Percentiles rank a stretch among this genome's conserved stretches.
These are phyloP conservation scores for Tricholoma bakamatsutake DNA, from an alignment of 768 basidiomycete genomes.

Conservation along the genomic window DNA sequence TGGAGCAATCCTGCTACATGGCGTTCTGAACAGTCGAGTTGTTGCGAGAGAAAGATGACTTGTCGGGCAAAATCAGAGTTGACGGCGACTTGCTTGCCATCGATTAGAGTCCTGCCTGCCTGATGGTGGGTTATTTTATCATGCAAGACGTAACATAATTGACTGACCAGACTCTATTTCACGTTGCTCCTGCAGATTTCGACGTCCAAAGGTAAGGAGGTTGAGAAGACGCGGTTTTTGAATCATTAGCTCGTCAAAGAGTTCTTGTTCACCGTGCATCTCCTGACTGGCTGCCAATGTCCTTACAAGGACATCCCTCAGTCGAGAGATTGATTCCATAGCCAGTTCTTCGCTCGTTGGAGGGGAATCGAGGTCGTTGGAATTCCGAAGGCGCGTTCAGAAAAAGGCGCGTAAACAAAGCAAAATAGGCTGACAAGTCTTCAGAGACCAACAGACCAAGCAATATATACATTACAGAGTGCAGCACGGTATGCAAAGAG, in stretches of 20 bases:
- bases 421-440: slow-evolving; percentile 7
- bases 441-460: too few relatives aligned
- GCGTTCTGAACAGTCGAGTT: slow-evolving; percentile 79
- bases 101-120: slow-evolving; percentile 59
- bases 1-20: slow-evolving; percentile 68
- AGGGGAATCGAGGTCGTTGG: neutral
- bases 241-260: slow-evolving; percentile 69
- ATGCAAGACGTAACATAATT: neutral
- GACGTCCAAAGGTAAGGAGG: slow-evolving; percentile 60
- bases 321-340: slow-evolving; percentile 58
- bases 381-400: slow-evolving; percentile 9
- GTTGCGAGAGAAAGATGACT: slow-evolving; percentile 71
- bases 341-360: neutral
- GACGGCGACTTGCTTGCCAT: slow-evolving; percentile 63
- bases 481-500: neutral
- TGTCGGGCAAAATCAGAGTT: slow-evolving; percentile 78
- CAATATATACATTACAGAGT: neutral
- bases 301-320: slow-evolving; percentile 47
- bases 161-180: slow-evolving; percentile 65
- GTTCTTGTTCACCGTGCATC: slow-evolving; percentile 59
- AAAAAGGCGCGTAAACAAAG: slow-evolving; percentile 20
- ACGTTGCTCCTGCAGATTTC: slow-evolving; percentile 57
- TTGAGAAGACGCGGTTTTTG: slow-evolving; percentile 58
- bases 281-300: slow-evolving; percentile 39
- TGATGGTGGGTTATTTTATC: slow-evolving; percentile 3